These are phyloP conservation scores for Corylus avellana DNA, from an alignment of 306 rosid species.

Conservation along the genomic window DNA sequence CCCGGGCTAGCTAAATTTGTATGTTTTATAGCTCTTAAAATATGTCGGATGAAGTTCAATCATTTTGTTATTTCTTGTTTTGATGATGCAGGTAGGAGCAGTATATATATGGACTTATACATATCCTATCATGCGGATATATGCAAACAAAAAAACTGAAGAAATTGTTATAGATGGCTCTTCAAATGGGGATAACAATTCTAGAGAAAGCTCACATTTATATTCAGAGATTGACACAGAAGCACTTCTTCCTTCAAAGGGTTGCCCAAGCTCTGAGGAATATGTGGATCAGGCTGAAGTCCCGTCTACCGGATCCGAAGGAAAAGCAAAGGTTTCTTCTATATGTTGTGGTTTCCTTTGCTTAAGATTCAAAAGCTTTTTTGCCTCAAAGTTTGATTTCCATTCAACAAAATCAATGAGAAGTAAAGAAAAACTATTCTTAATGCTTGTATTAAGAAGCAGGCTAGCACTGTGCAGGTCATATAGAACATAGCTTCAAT, in stretches of 20 bases:
- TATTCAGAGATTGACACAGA: constrained; percentile 22
- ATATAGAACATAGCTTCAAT: not conserved
- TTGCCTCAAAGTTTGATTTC: not conserved
- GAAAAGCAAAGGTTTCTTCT: constrained; percentile 23
- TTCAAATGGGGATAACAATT: not conserved
- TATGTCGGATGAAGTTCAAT: constrained; percentile 4
- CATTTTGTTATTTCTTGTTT: not conserved
- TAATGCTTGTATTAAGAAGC: no score
- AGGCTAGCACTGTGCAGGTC: no score
- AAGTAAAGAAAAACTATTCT: no score
- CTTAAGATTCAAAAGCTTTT: not conserved
- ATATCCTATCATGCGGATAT: constrained; percentile 40
- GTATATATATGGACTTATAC: constrained; percentile 41
- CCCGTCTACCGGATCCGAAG: constrained; percentile 15
- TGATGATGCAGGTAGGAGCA: constrained; percentile 33
- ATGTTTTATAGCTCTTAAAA: not conserved
- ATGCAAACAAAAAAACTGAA: constrained; percentile 21
- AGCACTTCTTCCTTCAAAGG: constrained; percentile 7
- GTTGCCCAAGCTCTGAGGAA: constrained; percentile 14
- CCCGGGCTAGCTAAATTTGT: not conserved
- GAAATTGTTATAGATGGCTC: constrained; percentile 26
- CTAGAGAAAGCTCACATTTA: constrained; percentile 23
- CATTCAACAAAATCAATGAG: not conserved
- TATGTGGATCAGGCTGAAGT: constrained; percentile 34
- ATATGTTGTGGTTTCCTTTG: not conserved